Evolutionary conservation across 176 grass and related monocot genomes (phyloP).

Genomic region (Otatea glauca): DNA sequence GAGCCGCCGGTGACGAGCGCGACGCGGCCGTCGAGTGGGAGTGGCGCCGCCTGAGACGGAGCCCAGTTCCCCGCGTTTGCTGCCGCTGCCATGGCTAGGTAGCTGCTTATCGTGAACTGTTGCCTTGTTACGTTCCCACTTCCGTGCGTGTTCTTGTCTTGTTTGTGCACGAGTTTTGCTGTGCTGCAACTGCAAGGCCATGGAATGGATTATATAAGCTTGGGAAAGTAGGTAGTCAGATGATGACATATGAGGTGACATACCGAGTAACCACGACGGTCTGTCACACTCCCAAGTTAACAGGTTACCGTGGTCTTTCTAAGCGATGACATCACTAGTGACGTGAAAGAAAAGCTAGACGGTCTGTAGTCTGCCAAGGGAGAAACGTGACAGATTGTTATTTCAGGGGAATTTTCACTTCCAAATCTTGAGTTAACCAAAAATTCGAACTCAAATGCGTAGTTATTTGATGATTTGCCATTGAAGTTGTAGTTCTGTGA

Average conservation of each 20-base stretch:
- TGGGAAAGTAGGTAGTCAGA: not conserved
- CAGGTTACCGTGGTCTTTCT: no score
- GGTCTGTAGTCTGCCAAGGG: no score
- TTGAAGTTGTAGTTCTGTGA: no score
- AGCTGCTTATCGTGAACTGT: not conserved
- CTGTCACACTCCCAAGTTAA: no score
- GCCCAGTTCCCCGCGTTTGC: not conserved
- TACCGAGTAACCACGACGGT: not conserved
- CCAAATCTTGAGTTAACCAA: no score
- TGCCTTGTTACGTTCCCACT: not conserved
- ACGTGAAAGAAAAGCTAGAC: no score
- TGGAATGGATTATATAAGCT: not conserved
- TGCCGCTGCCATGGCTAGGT: slow-evolving; percentile 11
- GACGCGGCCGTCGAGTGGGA: slow-evolving; percentile 61
- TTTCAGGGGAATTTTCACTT: no score
- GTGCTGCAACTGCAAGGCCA: not conserved
- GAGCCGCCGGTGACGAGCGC: slow-evolving; percentile 74
- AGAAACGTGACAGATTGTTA: no score
- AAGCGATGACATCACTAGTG: no score
- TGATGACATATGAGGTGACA: not conserved
- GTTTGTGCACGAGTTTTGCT: not conserved
- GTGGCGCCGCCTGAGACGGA: not conserved
- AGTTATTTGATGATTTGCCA: no score
- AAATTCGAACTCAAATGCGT: no score
- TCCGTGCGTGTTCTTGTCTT: not conserved